A percentile compares a stretch with the other conserved stretches of the same genome.
Conservation (phyloP, 2,329 filamentous ascomycete species). For the Thelonectria blattea region DNA sequence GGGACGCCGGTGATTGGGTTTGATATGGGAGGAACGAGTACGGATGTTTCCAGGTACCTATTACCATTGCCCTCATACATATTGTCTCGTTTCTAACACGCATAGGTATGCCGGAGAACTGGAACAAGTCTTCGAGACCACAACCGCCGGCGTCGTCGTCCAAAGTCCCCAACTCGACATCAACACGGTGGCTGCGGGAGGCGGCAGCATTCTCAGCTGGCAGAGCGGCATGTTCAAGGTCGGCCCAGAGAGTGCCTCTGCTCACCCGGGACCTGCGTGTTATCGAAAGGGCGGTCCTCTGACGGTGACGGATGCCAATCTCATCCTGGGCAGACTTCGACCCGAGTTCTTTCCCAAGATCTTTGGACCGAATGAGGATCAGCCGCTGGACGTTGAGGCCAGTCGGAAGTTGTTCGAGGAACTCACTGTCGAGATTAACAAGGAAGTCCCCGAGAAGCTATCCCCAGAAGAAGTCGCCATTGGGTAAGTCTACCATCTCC, state of each 20-base stretch:
- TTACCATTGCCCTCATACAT: no score
- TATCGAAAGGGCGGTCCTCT: conserved; percentile 87
- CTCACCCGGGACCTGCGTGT: conserved; percentile 86
- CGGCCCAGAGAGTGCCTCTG: conserved; percentile 84
- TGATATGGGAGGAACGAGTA: conserved; percentile 90
- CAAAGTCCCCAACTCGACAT: conserved; percentile 91
- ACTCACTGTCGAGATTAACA: conserved; percentile 77
- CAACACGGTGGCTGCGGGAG: conserved; percentile 90
- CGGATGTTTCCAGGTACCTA: conserved; percentile 88
- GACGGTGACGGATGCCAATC: conserved; percentile 88
- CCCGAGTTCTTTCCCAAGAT: conserved; percentile 94
- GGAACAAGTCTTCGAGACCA: conserved; percentile 92
- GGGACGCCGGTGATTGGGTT: conserved; percentile 89
- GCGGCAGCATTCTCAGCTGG: conserved; percentile 83
- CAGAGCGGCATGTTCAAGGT: conserved; percentile 87
- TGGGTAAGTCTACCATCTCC: neutral
- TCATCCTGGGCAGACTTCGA: conserved; percentile 80
- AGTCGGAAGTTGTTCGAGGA: conserved; percentile 77
- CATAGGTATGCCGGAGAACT: conserved; percentile 81
- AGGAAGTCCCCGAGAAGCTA: conserved; percentile 73
- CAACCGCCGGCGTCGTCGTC: conserved; percentile 86
- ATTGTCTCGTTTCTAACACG: no score
- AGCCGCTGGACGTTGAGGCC: conserved; percentile 75
- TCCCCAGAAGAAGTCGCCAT: conserved; percentile 77
- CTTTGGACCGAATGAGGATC: conserved; percentile 85